phyloP scores from a whole-genome alignment of 78 protist genomes.

The Cyanophora paradoxa region DNA sequence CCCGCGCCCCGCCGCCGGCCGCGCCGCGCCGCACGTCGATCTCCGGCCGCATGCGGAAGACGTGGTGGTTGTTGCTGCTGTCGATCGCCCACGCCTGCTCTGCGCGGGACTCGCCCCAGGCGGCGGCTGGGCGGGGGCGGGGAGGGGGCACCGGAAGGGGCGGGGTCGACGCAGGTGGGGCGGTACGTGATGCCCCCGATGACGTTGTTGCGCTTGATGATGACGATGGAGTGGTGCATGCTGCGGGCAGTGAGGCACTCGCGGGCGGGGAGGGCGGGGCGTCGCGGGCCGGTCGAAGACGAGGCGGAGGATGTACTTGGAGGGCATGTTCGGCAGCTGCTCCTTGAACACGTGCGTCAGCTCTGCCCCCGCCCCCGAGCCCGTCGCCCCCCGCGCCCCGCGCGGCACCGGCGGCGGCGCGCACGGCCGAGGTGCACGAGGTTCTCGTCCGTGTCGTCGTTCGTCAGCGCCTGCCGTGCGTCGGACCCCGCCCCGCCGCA shows the following conservation, averaged over 20 bases:
- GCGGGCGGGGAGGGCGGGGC: background rate
- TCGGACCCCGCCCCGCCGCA: too few species aligned
- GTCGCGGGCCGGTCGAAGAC: slow-evolving; percentile 44
- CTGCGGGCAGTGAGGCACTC: background rate
- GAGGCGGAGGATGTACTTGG: slow-evolving; percentile 71
- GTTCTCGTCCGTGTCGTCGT: background rate
- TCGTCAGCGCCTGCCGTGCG: too few species aligned
- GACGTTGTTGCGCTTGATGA: slow-evolving; percentile 31
- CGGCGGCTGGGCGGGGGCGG: too few species aligned
- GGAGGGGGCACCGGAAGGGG: too few species aligned
- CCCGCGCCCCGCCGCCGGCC: slow-evolving; percentile 28
- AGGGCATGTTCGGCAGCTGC: slow-evolving; percentile 90
- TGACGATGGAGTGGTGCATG: slow-evolving; percentile 18
- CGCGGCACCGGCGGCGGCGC: too few species aligned
- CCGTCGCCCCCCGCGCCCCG: too few species aligned
- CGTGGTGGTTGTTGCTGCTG: too few species aligned
- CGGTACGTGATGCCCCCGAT: slow-evolving; percentile 84
- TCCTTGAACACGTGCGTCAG: slow-evolving; percentile 62
- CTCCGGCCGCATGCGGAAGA: too few species aligned
- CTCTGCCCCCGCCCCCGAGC: too few species aligned
- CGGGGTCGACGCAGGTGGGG: slow-evolving; percentile 46
- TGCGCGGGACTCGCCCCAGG: too few species aligned
- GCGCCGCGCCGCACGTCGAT: too few species aligned
- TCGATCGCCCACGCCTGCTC: too few species aligned
- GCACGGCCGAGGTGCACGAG: background rate